Base-by-base conservation (phyloP, 208 protist genomes). In the Leishmania mexicana region DNA sequence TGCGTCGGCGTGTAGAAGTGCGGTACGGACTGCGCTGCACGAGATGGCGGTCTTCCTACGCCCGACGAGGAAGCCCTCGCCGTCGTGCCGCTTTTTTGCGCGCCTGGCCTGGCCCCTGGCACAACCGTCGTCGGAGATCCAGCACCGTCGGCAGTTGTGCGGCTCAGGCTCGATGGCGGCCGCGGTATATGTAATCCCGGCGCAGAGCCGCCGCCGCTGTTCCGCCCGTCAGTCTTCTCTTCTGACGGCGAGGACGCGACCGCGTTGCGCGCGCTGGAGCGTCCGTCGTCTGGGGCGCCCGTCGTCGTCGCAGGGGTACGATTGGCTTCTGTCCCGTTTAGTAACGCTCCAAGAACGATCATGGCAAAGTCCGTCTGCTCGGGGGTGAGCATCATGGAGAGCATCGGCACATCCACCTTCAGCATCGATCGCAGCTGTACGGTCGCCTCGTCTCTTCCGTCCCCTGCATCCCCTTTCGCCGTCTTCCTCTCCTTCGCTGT, bases 291-390 rank as follows among this genome's bases (percentile, higher is more conserved):
- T 72, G 4, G 19, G 35, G 67, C 70, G 57, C 35, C 47, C 53
- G 24, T 38, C 75, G 57, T 54, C 57, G 31, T 49, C 64, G 49
- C 60, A 51, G 68, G 57, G 19, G 65, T 73, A 15, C 60, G 68
- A 38, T 42, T n/a, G 65, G 42, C 28, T 35, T 71, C 65, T 0
- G 75, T 81, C 40, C 80, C 76, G 51, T 88, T 83, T 53, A 90
- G 31, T 45, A 94, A 86, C 8, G 88, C 87, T 1, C 92, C 94
- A 7, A 94, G 73, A 24, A 96, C 85, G 60, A 95, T 91, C 77
- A 97, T 86, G 31, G 90, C 42, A 42, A 89, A 92, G 65, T 90
- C 75, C 35, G 90, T 81, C 83, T 97, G 94, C 47, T 62, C 72
- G 70, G 87, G 76, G 4, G 90, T 83, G 64, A 90, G 80, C 70